These are phyloP conservation scores for Botrytis medusae DNA, from an alignment of 2,329 filamentous ascomycete genomes.

Conservation along the genomic window DNA sequence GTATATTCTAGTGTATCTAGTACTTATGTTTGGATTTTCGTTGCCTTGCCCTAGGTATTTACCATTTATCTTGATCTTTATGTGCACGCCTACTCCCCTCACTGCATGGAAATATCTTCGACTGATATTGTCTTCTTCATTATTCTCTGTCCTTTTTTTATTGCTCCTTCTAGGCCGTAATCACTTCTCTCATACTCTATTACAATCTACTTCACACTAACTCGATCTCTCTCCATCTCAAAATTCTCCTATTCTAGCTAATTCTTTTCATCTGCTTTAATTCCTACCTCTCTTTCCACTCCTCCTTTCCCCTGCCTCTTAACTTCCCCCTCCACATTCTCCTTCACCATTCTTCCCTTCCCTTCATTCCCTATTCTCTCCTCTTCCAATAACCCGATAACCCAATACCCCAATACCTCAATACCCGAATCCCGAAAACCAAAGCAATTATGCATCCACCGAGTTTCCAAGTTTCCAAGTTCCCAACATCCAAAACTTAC, in stretches of 20 bases:
- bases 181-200: background rate
- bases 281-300: background rate
- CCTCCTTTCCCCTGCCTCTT: background rate
- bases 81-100: background rate
- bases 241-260: too few relatives aligned
- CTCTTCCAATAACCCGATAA: too few relatives aligned
- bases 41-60: background rate
- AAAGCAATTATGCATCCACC: background rate
- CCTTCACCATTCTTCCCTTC: too few relatives aligned
- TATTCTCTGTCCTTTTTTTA: background rate
- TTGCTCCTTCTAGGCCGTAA: background rate
- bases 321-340: background rate
- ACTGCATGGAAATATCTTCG: background rate
- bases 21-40: background rate
- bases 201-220: background rate
- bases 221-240: background rate
- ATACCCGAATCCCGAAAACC: background rate
- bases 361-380: background rate
- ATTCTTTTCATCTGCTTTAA: too few relatives aligned
- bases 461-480: background rate
- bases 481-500: background rate
- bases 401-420: background rate
- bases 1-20: background rate
- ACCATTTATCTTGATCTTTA: too few relatives aligned
- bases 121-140: background rate